These are phyloP conservation scores for Datura wrightii DNA, from an alignment of 257 asterid genomes.

Conservation along the genomic window DNA sequence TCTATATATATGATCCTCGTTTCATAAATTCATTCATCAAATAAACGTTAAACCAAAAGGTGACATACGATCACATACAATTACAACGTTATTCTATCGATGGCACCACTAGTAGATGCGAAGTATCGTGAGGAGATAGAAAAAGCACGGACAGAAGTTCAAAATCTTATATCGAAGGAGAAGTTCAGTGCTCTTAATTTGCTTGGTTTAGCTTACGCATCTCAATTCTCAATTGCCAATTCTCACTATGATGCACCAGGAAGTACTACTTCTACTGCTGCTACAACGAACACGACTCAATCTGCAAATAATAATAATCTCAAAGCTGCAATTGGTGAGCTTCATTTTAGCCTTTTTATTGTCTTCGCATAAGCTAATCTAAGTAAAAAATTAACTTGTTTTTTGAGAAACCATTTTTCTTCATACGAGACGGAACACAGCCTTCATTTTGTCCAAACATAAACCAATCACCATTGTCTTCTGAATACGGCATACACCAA, in stretches of 20 bases:
- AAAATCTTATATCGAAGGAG: constrained; percentile 59
- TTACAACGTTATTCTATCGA: background rate
- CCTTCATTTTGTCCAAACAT: too few relatives aligned
- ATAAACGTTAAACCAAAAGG: background rate
- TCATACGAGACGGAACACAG: too few relatives aligned
- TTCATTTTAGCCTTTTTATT: constrained; percentile 20
- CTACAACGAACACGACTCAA: constrained; percentile 62
- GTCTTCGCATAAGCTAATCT: background rate
- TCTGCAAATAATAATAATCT: constrained; percentile 62
- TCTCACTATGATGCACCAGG: constrained; percentile 59
- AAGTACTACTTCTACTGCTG: constrained; percentile 51
- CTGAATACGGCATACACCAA: too few relatives aligned
- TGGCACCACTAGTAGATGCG: constrained; percentile 43
- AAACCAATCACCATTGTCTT: too few relatives aligned
- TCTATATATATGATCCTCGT: constrained; percentile 28
- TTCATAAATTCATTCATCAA: background rate
- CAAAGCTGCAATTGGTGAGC: constrained; percentile 69
- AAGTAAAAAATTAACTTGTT: too few relatives aligned
- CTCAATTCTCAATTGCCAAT: background rate
- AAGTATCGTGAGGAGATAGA: constrained; percentile 62
- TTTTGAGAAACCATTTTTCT: too few relatives aligned
- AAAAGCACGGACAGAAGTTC: constrained; percentile 56
- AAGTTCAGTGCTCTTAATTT: constrained; percentile 66
- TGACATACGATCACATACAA: background rate
- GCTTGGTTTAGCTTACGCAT: constrained; percentile 77